Conservation (phyloP, 148 eudicot genomes). For the Heliamphora exappendiculata region DNA sequence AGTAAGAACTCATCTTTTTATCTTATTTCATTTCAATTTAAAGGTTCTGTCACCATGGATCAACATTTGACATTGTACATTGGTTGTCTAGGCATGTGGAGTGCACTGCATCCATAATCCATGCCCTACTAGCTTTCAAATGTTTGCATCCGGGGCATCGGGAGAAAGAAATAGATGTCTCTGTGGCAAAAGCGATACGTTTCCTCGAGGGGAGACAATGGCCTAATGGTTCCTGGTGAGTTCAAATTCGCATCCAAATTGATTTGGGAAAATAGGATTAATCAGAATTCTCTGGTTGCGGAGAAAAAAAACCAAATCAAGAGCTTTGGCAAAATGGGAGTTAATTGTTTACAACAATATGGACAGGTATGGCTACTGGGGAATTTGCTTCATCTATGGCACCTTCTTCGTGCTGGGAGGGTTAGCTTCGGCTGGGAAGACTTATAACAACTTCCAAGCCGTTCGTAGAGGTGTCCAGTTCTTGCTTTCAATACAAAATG, state of each 20-base stretch:
- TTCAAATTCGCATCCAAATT: background rate
- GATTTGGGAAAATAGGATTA: background rate
- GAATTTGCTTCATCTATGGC: constrained; percentile 41
- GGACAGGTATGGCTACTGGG: constrained; percentile 46
- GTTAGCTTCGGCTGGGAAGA: constrained; percentile 31
- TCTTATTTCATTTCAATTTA: background rate
- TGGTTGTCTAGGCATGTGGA: constrained; percentile 30
- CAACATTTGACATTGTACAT: background rate
- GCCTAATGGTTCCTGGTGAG: constrained; percentile 46
- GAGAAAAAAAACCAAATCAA: background rate
- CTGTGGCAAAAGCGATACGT: constrained; percentile 25
- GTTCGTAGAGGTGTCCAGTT: constrained; percentile 32
- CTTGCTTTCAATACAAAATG: constrained; percentile 27
- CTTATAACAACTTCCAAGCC: constrained; percentile 26
- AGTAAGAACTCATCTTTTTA: constrained; percentile 15
- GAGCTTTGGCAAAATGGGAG: background rate
- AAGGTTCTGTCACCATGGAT: background rate
- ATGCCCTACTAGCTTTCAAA: constrained; percentile 27
- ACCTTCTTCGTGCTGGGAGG: constrained; percentile 37
- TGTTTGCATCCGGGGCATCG: constrained; percentile 28
- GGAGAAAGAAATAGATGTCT: constrained; percentile 31
- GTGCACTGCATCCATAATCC: constrained; percentile 32
- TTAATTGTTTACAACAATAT: background rate
- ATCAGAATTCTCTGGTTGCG: background rate
- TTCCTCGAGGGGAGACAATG: constrained; percentile 31